Evolutionary conservation across 345 rosid species (phyloP).

Genomic region (Erysimum cheiranthoides): DNA sequence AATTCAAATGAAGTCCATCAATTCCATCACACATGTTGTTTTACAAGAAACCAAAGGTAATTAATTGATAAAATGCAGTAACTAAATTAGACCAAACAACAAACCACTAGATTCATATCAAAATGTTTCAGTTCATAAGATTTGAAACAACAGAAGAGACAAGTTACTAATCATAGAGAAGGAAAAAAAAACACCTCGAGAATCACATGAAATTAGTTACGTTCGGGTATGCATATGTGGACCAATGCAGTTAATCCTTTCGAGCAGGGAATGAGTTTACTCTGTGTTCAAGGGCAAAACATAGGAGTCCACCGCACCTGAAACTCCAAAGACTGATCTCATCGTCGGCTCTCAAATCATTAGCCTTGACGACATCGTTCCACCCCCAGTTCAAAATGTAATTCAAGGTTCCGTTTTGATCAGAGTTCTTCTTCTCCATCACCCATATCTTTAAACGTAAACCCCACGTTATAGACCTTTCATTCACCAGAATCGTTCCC

Average conservation of each 20-base stretch:
- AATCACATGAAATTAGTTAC: background rate
- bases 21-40: background rate
- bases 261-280: background rate
- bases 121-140: background rate
- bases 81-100: background rate
- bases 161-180: background rate
- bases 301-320: conserved; percentile 15
- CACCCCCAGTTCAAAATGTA: conserved; percentile 29
- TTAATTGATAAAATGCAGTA: background rate
- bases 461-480: background rate
- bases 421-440: background rate
- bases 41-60: background rate
- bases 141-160: background rate
- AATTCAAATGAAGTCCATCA: background rate
- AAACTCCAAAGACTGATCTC: conserved; percentile 33
- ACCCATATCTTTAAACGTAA: conserved; percentile 14
- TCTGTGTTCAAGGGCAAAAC: conserved; percentile 28
- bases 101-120: background rate
- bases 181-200: no score
- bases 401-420: conserved; percentile 15
- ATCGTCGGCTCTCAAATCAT: background rate
- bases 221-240: background rate
- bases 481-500: conserved; percentile 12
- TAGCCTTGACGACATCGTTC: conserved; percentile 11
- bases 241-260: background rate